Percentiles rank a stretch among this genome's conserved stretches.
Conservation (phyloP, 2,329 filamentous ascomycete genomes). For the Sclerotinia nivalis region DNA sequence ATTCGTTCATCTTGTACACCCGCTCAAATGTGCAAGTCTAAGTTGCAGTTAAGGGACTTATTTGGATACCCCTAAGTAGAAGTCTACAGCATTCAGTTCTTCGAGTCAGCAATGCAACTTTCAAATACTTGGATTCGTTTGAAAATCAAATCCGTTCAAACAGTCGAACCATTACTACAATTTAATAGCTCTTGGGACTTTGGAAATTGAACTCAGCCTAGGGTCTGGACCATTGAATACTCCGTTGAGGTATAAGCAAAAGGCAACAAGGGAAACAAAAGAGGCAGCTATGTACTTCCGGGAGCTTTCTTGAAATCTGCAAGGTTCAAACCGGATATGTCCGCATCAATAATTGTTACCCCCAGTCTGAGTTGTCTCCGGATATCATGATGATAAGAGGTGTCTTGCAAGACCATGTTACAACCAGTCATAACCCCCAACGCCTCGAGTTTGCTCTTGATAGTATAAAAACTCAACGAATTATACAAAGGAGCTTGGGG, state of each 20-base stretch:
- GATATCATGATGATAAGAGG: background rate
- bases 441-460: background rate
- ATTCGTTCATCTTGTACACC: too few species aligned
- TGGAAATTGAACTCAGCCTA: too few species aligned
- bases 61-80: background rate
- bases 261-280: background rate
- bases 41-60: background rate
- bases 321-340: background rate
- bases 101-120: too few species aligned
- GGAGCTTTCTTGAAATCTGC: background rate
- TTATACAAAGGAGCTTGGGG: background rate
- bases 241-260: background rate
- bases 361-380: rapidly evolving
- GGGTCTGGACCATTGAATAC: background rate
- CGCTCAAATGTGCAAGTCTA: background rate
- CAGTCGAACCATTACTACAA: too few species aligned
- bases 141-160: too few species aligned
- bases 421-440: background rate
- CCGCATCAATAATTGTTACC: rapidly evolving
- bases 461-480: too few species aligned
- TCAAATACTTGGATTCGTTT: too few species aligned
- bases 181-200: too few species aligned
- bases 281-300: background rate
- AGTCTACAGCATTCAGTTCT: too few species aligned
- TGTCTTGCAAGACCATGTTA: background rate